Evolutionary conservation across 176 grass and related monocot species (phyloP), one percentile per base, ranked within the genome.

Genomic region (Carex littledalei): DNA sequence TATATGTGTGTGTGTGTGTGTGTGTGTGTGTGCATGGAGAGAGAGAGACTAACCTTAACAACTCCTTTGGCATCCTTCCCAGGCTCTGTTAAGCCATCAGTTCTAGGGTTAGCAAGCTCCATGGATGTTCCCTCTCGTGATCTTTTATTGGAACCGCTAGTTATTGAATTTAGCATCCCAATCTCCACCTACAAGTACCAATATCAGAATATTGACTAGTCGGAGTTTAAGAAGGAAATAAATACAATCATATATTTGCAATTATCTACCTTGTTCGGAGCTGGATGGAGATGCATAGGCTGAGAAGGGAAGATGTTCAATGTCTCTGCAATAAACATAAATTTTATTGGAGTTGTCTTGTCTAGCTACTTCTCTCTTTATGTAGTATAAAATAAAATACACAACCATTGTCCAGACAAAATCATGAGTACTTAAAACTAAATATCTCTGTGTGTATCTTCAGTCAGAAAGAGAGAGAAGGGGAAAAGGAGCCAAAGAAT

Each of bases 291-390:
- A 84, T 99, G 96, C 93, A 94, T 99, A 55, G 96, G 96, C 83
- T 95, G 91, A 83, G 96, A 95, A 88, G 96, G 96, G 88, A 99
- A 94, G 76, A 99, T 94, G 91, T 95, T 99, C 85, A 99, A 83
- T 47, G 96, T 99, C 87, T 99, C 96, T 99, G 96, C 96, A 99
- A 86, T 20, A 70, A 54, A 78, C 64, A 65, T 62, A 79, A 45
- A 49, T 53, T 61, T 15, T 24, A 71, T 68, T 64, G 50, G 85
- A 78, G 70, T 6, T 78, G 41, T 81, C 57, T 6, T 78, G 41
- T 81, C 57, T 71, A 52, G 63, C 54, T 54, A 74, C 5, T 73
- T 58, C 54, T 49, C 26, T 85, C 63, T 86, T 74, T 88, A 60
- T 56, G 7, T 61, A 47, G 22, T 11, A 56, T 20, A 49, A 86